Percentiles rank a stretch among this genome's conserved stretches.
Evolutionary conservation across 768 basidiomycete genomes (phyloP).

Genomic region (Cytidiella melzeri): DNA sequence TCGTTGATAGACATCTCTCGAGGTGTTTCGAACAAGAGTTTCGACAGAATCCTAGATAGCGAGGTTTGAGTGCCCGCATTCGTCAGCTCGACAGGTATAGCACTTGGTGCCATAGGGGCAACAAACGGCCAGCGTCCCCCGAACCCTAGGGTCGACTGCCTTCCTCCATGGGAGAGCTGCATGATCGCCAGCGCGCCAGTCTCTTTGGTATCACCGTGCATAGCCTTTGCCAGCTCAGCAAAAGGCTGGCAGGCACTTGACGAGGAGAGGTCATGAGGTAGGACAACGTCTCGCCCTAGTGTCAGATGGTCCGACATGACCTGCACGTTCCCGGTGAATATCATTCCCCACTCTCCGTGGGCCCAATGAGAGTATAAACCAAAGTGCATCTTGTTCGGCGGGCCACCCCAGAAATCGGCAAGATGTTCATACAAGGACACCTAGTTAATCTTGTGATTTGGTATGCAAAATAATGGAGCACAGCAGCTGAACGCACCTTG

Average conservation of each 20-base stretch:
- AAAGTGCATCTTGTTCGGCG: constrained; percentile 60
- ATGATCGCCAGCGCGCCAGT: constrained; percentile 52
- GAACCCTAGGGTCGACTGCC: constrained; percentile 73
- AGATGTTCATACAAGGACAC: constrained; percentile 91
- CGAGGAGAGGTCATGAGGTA: constrained; percentile 41
- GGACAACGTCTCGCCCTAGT: constrained; percentile 65
- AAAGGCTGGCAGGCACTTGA: constrained; percentile 47
- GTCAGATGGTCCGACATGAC: constrained; percentile 56
- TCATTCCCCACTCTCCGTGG: constrained; percentile 75
- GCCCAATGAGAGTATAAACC: constrained; percentile 74
- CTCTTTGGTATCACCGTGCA: constrained; percentile 33
- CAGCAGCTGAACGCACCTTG: constrained; percentile 30
- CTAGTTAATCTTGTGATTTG: constrained; percentile 33
- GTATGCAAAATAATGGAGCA: not conserved
- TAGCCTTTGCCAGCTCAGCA: constrained; percentile 39
- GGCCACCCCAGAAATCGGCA: constrained; percentile 55
- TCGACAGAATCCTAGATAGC: constrained; percentile 23
- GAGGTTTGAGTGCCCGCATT: constrained; percentile 15
- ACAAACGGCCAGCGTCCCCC: constrained; percentile 59
- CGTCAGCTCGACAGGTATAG: constrained; percentile 41
- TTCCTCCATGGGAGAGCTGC: constrained; percentile 79
- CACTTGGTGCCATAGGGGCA: constrained; percentile 66
- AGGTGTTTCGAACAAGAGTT: constrained; percentile 59
- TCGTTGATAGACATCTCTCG: constrained; percentile 51
- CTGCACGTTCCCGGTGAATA: constrained; percentile 83